Evolutionary conservation across 192 early-diverging fungal species (phyloP).

Genomic region (Glomus cerebriforme): DNA sequence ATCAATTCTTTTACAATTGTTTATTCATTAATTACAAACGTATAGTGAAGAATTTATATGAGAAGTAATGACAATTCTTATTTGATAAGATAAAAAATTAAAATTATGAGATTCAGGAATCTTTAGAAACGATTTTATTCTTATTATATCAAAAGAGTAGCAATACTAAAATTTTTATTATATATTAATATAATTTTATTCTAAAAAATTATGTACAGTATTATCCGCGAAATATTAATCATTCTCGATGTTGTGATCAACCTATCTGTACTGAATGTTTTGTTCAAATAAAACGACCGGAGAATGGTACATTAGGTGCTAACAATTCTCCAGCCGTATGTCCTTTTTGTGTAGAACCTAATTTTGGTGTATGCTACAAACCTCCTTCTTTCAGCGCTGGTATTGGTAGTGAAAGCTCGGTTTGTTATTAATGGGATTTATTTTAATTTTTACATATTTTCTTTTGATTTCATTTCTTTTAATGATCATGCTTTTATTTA

Average conservation of each 20-base stretch:
- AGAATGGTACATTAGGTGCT: conserved; percentile 57
- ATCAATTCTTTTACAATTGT: too few species aligned
- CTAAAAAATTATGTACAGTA: conserved; percentile 53
- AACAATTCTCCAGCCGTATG: conserved; percentile 69
- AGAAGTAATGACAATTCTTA: too few species aligned
- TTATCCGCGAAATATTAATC: conserved; percentile 91
- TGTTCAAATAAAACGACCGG: conserved; percentile 90
- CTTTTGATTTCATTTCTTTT: not conserved
- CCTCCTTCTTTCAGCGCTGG: conserved; percentile 44
- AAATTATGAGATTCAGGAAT: too few species aligned
- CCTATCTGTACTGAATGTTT: conserved; percentile 98
- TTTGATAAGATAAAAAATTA: too few species aligned
- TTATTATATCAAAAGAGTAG: not conserved
- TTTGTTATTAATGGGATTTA: not conserved
- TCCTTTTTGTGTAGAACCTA: conserved; percentile 85
- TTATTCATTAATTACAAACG: too few species aligned
- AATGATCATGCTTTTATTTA: conserved; percentile 32
- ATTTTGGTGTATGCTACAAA: conserved; percentile 82
- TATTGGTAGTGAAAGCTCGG: conserved; percentile 20
- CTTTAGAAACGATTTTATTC: not conserved
- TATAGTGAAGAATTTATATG: too few species aligned
- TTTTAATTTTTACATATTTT: not conserved
- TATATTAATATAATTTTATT: not conserved
- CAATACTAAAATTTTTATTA: not conserved
- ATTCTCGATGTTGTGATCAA: conserved; percentile 90